These are phyloP conservation scores for Phytophthora podocarpi DNA, from an alignment of 352 stramenopile species.

Conservation along the genomic window DNA sequence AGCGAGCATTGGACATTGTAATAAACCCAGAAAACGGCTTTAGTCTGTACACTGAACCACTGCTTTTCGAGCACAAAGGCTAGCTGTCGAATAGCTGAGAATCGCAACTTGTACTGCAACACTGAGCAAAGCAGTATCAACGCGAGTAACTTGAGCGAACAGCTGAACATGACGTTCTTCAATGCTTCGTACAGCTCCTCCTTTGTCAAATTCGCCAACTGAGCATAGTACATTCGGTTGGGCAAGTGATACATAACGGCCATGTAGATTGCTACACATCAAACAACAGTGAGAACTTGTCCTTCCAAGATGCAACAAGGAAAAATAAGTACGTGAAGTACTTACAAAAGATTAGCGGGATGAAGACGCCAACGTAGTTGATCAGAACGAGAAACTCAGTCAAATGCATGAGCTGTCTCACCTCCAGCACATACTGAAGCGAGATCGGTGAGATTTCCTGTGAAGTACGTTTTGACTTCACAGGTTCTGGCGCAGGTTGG, in stretches of 20 bases:
- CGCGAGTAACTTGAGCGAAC: constrained; percentile 15
- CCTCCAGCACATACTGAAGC: no score
- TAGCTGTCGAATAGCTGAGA: constrained; percentile 34
- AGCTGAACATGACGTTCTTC: constrained; percentile 19
- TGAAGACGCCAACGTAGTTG: constrained; percentile 36
- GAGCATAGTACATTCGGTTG: constrained; percentile 30
- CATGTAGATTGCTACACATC: constrained; percentile 15
- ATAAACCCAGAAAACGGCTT: constrained; percentile 40
- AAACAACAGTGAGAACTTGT: not conserved
- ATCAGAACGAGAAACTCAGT: constrained; percentile 35
- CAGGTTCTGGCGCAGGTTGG: not conserved
- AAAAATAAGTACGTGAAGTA: no score
- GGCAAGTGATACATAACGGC: constrained; percentile 16
- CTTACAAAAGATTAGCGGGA: constrained; percentile 35
- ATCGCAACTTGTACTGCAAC: constrained; percentile 6
- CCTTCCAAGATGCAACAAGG: no score
- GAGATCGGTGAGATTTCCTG: no score
- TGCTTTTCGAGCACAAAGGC: constrained; percentile 42
- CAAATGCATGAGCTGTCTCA: no score
- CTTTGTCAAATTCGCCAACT: constrained; percentile 6
- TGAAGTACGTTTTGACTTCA: no score
- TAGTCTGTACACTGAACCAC: constrained; percentile 27
- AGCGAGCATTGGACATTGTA: constrained; percentile 33
- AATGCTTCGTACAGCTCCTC: constrained; percentile 7
- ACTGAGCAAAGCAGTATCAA: constrained; percentile 6